Base-by-base conservation (phyloP, 2,329 filamentous ascomycete genomes). In the Blastomyces gilchristii region DNA sequence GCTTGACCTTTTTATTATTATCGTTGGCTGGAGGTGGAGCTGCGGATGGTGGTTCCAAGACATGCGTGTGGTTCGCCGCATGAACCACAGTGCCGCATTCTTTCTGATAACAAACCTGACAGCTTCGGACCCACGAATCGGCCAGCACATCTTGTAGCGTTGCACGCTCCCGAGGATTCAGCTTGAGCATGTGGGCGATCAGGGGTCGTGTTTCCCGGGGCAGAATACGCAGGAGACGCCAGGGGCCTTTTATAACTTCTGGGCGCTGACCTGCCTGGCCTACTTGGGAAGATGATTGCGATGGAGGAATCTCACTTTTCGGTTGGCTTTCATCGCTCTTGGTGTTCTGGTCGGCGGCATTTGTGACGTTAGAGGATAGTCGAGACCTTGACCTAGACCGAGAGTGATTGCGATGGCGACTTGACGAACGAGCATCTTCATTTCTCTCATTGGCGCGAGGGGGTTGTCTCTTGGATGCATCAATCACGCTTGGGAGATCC, bases 171-270 rank as follows among this genome's bases (percentile, higher is more conserved):
- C 85, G 88, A 0, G 92, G 91, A 70, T 96, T 86, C 60, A 97
- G 82, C 71, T 94, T 91, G 45, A 99, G 83, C 94, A 99, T 99
- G 63, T 89, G 84, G 54, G 90, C 87, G 62, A 99, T 88, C 66
- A 99, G 91, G 72, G 93, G 87, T 60, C 94, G 83, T 67, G 88
- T 95, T 76, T 97, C 94, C 64, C 93, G 83, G 0, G 94, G 94
- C 11, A 99, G 80, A 45, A 97, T 80, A 52, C 94, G 85, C 39
- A 99, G 79, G 53, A 99, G 83, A 57, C 94, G 85, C 89, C 93
- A 96, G 1, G 94, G 94, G 0, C 94, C 94, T 71, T 91, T 90
- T 69, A 99, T 95, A 0, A 91, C 85, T 72, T 92, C 88, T 70
- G 86, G 88, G 18, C 74, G 71, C 62, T 75, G 75, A 22, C 69